These are phyloP conservation scores for Pilobolus umbonatus DNA, from an alignment of 192 early-diverging fungal genomes.

Conservation along the genomic window DNA sequence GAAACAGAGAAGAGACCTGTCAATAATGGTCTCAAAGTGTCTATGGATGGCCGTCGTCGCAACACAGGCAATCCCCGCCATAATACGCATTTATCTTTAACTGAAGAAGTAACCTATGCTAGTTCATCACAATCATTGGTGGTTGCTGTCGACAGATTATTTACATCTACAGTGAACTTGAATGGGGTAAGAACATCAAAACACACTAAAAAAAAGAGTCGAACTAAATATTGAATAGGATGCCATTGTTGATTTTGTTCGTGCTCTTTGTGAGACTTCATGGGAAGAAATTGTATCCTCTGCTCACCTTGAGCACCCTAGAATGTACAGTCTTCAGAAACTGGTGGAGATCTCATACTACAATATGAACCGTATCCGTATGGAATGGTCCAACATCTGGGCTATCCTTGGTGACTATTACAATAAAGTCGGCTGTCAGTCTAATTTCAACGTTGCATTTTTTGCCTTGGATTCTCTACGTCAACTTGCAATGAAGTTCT, in stretches of 20 bases:
- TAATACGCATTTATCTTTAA: slow-evolving; percentile 18
- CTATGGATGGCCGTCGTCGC: slow-evolving; percentile 15
- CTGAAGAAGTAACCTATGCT: slow-evolving; percentile 47
- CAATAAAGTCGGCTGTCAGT: slow-evolving; percentile 80
- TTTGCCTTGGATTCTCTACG: slow-evolving; percentile 91
- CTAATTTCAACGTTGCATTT: slow-evolving; percentile 75
- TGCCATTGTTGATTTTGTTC: slow-evolving; percentile 87
- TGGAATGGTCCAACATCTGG: slow-evolving; percentile 95
- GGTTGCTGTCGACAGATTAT: slow-evolving; percentile 81
- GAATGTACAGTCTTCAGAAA: slow-evolving; percentile 91
- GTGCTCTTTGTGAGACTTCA: slow-evolving; percentile 76
- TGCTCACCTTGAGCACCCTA: slow-evolving; percentile 50
- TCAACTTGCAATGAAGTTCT: slow-evolving; percentile 89
- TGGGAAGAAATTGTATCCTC: slow-evolving; percentile 84
- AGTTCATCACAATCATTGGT: slow-evolving; percentile 68
- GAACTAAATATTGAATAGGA: slow-evolving; percentile 24
- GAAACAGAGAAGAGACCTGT: neutral
- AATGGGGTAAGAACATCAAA: slow-evolving; percentile 46
- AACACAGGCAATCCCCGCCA: neutral
- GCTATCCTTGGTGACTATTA: slow-evolving; percentile 77
- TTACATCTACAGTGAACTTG: slow-evolving; percentile 72
- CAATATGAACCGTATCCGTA: slow-evolving; percentile 93
- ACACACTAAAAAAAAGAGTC: neutral
- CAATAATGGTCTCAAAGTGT: neutral
- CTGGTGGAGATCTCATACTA: slow-evolving; percentile 96